These are phyloP conservation scores for Blastocystis hominis DNA, from an alignment of 352 stramenopile genomes.

Conservation along the genomic window DNA sequence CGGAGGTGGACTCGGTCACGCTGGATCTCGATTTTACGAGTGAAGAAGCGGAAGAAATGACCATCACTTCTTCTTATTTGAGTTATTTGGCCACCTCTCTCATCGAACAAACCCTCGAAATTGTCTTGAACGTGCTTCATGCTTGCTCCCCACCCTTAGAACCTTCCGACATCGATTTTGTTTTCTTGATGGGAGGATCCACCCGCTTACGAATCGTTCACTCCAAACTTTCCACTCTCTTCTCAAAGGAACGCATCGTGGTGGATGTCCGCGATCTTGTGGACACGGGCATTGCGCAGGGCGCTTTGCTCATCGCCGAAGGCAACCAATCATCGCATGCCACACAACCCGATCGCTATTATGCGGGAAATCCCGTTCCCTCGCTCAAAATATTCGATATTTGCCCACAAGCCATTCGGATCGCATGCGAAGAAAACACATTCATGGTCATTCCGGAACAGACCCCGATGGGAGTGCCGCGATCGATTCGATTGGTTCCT, in stretches of 20 bases:
- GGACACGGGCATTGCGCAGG: neutral
- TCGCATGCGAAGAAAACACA: neutral
- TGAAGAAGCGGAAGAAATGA: neutral
- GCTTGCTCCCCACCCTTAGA: neutral
- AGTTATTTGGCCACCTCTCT: neutral
- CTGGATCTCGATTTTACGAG: neutral
- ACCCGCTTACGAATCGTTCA: neutral
- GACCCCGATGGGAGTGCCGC: neutral
- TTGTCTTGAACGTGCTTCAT: neutral
- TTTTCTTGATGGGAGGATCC: conserved; percentile 50
- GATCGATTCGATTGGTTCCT: conserved; percentile 3
- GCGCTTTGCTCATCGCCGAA: neutral
- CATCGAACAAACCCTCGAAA: neutral
- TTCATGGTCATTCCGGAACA: neutral
- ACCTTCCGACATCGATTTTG: neutral
- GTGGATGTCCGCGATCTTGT: neutral
- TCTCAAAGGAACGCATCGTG: neutral
- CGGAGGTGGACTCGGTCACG: neutral
- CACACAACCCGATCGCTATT: neutral
- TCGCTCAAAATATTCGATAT: neutral
- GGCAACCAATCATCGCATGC: neutral
- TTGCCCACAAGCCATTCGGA: neutral
- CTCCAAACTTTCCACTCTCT: neutral
- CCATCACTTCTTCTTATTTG: neutral
- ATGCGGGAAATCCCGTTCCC: neutral